Percentiles rank a stretch among this genome's conserved stretches.
phyloP scores from a whole-genome alignment of 2,329 filamentous ascomycete genomes.

The Alternaria alternata region DNA sequence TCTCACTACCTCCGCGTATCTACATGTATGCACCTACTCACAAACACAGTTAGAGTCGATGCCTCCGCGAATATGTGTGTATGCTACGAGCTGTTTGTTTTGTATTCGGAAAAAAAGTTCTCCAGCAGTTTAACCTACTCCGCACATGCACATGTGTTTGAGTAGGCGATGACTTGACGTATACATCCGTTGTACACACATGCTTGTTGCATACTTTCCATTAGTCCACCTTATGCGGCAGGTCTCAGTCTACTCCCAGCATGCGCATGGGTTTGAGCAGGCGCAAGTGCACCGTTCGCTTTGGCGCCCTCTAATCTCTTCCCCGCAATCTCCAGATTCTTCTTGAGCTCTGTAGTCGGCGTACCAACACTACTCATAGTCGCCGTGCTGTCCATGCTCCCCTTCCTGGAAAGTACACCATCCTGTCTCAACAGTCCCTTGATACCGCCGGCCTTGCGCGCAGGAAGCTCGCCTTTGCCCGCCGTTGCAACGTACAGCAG shows the following conservation, averaged over 20 bases:
- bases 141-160: too few relatives aligned
- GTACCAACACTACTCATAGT: constrained; percentile 40
- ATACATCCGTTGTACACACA: too few relatives aligned
- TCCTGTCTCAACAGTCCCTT: constrained; percentile 42
- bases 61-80: background rate
- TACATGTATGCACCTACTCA: background rate
- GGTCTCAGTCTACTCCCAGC: constrained; percentile 40
- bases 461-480: constrained; percentile 69
- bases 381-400: constrained; percentile 44
- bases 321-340: constrained; percentile 25
- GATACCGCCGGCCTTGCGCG: constrained; percentile 48
- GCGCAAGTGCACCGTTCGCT: too few relatives aligned
- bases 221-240: background rate
- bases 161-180: too few relatives aligned
- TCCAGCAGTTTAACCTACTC: too few relatives aligned
- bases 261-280: constrained; percentile 24
- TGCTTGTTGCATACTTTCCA: too few relatives aligned
- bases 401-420: constrained; percentile 36
- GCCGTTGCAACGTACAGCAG: constrained; percentile 88
- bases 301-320: constrained; percentile 16
- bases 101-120: too few relatives aligned
- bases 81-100: too few relatives aligned
- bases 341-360: constrained; percentile 28
- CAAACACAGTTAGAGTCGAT: background rate
- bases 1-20: background rate